Evolutionary conservation across 306 rosid species (phyloP).

Genomic region (Cicer judaicum): DNA sequence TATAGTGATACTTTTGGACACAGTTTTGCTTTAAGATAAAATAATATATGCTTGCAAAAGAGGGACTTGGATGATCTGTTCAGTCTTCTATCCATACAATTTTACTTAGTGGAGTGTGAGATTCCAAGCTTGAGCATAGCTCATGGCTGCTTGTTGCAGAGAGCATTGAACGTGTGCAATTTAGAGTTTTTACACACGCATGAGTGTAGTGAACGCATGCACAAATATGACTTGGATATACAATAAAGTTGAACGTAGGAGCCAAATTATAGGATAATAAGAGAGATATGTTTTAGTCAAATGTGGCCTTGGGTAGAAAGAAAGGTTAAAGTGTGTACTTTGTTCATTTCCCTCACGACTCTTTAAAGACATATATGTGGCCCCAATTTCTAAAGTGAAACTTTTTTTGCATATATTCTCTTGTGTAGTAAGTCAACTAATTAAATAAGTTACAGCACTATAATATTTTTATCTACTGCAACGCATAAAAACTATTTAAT

Average conservation of each 20-base stretch:
- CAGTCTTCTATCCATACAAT: constrained; percentile 32
- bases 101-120: constrained; percentile 41
- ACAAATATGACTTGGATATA: constrained; percentile 40
- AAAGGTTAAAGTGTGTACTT: constrained; percentile 32
- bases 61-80: constrained; percentile 33
- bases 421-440: constrained; percentile 31
- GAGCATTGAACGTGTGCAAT: constrained; percentile 38
- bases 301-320: constrained; percentile 29
- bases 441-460: neutral
- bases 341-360: neutral
- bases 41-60: constrained; percentile 26
- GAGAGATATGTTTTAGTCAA: constrained; percentile 20
- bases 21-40: neutral
- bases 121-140: constrained; percentile 40
- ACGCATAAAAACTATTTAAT: too few species aligned
- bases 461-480: too few species aligned
- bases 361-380: constrained; percentile 31
- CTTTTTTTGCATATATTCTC: constrained; percentile 39
- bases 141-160: constrained; percentile 42
- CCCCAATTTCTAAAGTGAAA: constrained; percentile 26
- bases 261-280: neutral
- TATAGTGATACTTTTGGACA: neutral
- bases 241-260: constrained; percentile 37
- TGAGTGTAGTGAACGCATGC: constrained; percentile 39
- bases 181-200: constrained; percentile 46